These are phyloP conservation scores for Ilyonectria sp. DNA, from an alignment of 2,329 filamentous ascomycete genomes.

Conservation along the genomic window DNA sequence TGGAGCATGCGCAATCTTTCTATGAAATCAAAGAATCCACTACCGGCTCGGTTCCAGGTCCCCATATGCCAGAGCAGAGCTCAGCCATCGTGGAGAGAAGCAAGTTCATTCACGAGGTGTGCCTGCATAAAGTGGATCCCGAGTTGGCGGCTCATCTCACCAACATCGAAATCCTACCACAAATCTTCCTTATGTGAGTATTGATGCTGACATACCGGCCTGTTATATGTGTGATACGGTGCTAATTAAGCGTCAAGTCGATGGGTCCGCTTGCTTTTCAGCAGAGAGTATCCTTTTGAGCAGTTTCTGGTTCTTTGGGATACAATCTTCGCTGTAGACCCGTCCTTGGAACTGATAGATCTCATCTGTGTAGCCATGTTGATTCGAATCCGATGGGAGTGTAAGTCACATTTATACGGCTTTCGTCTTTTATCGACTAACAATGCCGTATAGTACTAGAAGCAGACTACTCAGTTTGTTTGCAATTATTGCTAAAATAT, in stretches of 20 bases:
- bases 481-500: constrained; percentile 88
- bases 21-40: constrained; percentile 75
- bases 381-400: constrained; percentile 89
- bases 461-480: constrained; percentile 88
- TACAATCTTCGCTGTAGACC: constrained; percentile 88
- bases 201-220: too few species aligned
- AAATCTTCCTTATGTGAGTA: constrained; percentile 92
- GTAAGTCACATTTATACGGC: constrained; percentile 64
- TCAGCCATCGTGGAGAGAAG: constrained; percentile 85
- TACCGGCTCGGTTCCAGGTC: constrained; percentile 30
- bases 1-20: constrained; percentile 89
- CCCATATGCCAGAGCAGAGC: constrained; percentile 54
- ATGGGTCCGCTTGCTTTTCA: constrained; percentile 94
- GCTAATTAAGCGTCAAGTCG: constrained; percentile 68
- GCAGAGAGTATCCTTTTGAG: constrained; percentile 92
- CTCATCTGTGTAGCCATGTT: constrained; percentile 96
- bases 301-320: constrained; percentile 92
- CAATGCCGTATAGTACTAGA: constrained; percentile 74
- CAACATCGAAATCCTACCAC: constrained; percentile 90
- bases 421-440: constrained; percentile 41
- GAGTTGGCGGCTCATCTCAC: constrained; percentile 86
- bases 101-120: constrained; percentile 87
- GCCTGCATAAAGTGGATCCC: constrained; percentile 84
- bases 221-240: too few species aligned
- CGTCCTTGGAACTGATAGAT: constrained; percentile 85